A percentile compares a stretch with the other conserved stretches of the same genome.
Evolutionary conservation across 192 early-diverging fungal species (phyloP).

Genomic region (Rhizoclosmatium globosum): DNA sequence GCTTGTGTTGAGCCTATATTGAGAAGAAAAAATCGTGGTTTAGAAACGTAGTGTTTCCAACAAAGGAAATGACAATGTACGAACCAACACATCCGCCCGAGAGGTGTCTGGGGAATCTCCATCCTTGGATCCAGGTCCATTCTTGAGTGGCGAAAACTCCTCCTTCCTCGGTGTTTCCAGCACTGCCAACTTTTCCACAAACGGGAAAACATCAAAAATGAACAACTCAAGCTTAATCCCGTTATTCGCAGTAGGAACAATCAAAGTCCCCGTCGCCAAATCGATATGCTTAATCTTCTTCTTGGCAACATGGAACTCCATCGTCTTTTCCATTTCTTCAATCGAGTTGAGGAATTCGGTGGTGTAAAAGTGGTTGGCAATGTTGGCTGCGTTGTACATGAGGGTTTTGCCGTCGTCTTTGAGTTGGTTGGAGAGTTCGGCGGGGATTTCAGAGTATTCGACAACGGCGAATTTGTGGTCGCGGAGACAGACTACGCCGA

Average conservation of each 20-base stretch:
- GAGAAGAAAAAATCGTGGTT: neutral
- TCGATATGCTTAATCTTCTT: conserved; percentile 98
- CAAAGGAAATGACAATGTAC: neutral
- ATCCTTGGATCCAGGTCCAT: conserved; percentile 85
- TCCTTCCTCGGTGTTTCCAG: conserved; percentile 92
- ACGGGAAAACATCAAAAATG: conserved; percentile 99
- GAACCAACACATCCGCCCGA: conserved; percentile 80
- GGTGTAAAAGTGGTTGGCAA: conserved; percentile 99
- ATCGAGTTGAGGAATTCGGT: conserved; percentile 87
- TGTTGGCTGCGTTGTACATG: conserved; percentile 92
- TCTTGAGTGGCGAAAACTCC: conserved; percentile 98
- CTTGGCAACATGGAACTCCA: conserved; percentile 96
- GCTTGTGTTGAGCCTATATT: conserved; percentile 72
- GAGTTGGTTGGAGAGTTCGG: conserved; percentile 71
- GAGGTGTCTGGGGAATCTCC: conserved; percentile 94
- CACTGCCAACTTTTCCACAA: conserved; percentile 86
- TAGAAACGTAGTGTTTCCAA: neutral
- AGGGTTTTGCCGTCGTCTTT: conserved; percentile 74
- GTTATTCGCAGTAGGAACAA: conserved; percentile 82
- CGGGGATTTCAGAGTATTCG: conserved; percentile 96
- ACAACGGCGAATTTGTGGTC: conserved; percentile 86
- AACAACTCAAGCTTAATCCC: conserved; percentile 99
- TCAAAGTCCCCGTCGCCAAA: conserved; percentile 71
- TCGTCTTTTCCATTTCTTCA: conserved; percentile 79
- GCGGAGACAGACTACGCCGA: conserved; percentile 94